Conservation (phyloP, 2,329 filamentous ascomycete genomes). For the Cryphonectria carpinicola region DNA sequence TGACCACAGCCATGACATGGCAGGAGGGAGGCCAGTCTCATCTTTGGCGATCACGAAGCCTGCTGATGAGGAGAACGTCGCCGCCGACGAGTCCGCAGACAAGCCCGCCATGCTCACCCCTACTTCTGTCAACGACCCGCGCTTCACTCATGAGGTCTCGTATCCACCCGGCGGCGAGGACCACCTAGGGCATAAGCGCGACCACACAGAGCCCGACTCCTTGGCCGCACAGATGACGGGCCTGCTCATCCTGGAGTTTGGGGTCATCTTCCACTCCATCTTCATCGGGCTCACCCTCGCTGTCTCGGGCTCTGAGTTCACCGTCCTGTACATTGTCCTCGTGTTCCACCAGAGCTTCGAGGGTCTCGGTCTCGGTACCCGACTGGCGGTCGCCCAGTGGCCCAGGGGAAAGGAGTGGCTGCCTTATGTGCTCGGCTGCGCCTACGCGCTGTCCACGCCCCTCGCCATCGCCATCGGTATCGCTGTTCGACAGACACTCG, state of each 20-base stretch:
- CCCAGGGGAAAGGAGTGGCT: constrained; percentile 45
- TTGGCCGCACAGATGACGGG: constrained; percentile 49
- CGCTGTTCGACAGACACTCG: constrained; percentile 38
- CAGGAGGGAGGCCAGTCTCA: constrained; percentile 3
- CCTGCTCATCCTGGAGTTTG: constrained; percentile 59
- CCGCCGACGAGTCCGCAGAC: constrained; percentile 3
- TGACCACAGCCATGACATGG: constrained; percentile 19
- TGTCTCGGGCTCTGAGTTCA: constrained; percentile 60
- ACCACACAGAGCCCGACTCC: constrained; percentile 30
- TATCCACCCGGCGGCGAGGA: constrained; percentile 30
- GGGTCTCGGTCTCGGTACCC: constrained; percentile 64
- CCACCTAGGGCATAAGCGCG: constrained; percentile 28
- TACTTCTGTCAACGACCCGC: constrained; percentile 10
- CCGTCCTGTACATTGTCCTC: constrained; percentile 61
- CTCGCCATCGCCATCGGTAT: constrained; percentile 55
- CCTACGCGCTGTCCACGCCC: constrained; percentile 57
- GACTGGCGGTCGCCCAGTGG: constrained; percentile 61
- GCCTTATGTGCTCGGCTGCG: constrained; percentile 52
- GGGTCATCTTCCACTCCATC: constrained; percentile 66
- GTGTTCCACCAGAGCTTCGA: constrained; percentile 69
- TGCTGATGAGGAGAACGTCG: constrained; percentile 22
- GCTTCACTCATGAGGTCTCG: constrained; percentile 25
- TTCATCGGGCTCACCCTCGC: constrained; percentile 67
- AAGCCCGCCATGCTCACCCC: not conserved
- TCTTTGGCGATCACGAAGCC: constrained; percentile 13